Base-by-base conservation (phyloP, 1,284 basidiomycete genomes). In the Taiwanofungus camphoratus region DNA sequence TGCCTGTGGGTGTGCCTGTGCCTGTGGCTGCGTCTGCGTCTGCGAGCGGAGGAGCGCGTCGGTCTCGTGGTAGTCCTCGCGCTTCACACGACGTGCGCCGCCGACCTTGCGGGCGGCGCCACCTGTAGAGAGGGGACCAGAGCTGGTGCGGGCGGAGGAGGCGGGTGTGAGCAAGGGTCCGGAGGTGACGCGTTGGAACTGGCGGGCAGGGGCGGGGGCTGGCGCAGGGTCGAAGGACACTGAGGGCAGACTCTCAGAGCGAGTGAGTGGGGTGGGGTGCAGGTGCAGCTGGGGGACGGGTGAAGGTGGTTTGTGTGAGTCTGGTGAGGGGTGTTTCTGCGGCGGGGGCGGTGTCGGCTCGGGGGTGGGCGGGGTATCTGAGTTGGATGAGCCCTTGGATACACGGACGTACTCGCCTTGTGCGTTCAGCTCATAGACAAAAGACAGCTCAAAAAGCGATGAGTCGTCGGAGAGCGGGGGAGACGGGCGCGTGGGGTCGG, bases 111-210 rank as follows among this genome's bases (percentile, higher is more conserved):
- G 62, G 16, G 57, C 63, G 7, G 63, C 63, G 23, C 62, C 61
- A 1, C 63, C 59, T 8, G 59, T 65, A 5, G 68, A 62, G 1
- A 43, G 43, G 20, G 52, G 51, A 19, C 52, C 38, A 22, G 34
- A 11, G n/a, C 41, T 41, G 15, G 21, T n/a, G 11, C 46, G 50
- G 20, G 49, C 36, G 1, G 56, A 38, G 35, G 56, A 49, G 1
- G 55, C 55, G 0, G 68, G 64, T 0, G 68, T 66, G 4, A 58
- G 52, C 26, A 52, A 22, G 8, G 82, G 74, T 19, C 74, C 77
- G 4, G 83, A 87, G 2, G 73, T 67, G 29, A 75, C 70, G 45
- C 83, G 78, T 52, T 77, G 74, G 53, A 87, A 79, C 3, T 75
- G 75, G 50, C 65, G 73, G 2, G 61, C 33, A 46, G 61, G 42